Evolutionary conservation across 1,284 basidiomycete genomes (phyloP).

Genomic region (Trichosporon sp.): DNA sequence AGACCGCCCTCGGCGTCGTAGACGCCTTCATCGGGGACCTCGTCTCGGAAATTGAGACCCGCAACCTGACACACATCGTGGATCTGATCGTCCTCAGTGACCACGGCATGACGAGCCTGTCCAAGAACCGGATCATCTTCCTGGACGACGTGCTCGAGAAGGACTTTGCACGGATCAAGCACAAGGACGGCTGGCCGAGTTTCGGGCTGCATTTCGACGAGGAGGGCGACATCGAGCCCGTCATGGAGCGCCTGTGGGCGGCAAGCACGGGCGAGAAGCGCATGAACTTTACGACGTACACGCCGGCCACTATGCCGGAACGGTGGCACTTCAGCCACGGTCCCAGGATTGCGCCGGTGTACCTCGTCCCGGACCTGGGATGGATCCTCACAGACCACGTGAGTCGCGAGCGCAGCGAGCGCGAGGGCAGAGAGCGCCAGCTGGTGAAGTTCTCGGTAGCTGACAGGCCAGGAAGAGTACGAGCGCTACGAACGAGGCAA

Average conservation of each 20-base stretch:
- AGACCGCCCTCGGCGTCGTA: conserved; percentile 68
- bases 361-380: conserved; percentile 75
- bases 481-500: conserved; percentile 16
- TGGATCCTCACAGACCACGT: conserved; percentile 67
- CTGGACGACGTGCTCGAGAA: conserved; percentile 83
- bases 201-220: conserved; percentile 25
- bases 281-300: conserved; percentile 73
- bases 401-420: conserved; percentile 19
- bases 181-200: conserved; percentile 65
- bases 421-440: neutral
- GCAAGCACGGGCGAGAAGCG: conserved; percentile 49
- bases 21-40: conserved; percentile 76
- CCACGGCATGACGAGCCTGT: conserved; percentile 89
- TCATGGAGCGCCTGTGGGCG: neutral
- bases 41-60: conserved; percentile 64
- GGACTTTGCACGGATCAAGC: conserved; percentile 65
- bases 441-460: neutral
- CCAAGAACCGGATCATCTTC: conserved; percentile 71
- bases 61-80: conserved; percentile 78
- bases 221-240: conserved; percentile 4
- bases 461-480: conserved; percentile 55
- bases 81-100: conserved; percentile 89
- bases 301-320: conserved; percentile 75
- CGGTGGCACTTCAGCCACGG: conserved; percentile 73
- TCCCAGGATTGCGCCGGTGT: conserved; percentile 81